These are phyloP conservation scores for Candida loeiensis DNA, from an alignment of 805 yeast genomes.

Conservation along the genomic window DNA sequence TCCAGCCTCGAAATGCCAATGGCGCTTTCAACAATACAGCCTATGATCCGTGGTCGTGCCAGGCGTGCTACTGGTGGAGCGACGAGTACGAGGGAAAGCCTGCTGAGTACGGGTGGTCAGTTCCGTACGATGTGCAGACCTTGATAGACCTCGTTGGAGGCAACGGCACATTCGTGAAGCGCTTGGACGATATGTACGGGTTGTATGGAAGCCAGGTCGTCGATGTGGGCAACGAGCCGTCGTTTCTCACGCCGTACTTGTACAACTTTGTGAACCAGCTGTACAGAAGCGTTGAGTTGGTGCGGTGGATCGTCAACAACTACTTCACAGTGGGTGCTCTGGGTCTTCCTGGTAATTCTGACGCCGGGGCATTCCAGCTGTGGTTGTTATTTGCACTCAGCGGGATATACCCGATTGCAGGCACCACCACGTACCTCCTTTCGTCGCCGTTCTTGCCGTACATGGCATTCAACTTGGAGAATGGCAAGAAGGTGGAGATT, in stretches of 20 bases:
- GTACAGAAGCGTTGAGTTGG: slow-evolving; percentile 25
- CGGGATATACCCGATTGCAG: slow-evolving; percentile 35
- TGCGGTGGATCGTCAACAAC: slow-evolving; percentile 24
- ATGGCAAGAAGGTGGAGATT: slow-evolving; percentile 21
- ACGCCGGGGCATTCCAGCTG: slow-evolving; percentile 38
- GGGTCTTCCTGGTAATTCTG: slow-evolving; percentile 38
- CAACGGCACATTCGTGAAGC: slow-evolving; percentile 19
- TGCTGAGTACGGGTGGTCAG: slow-evolving; percentile 35
- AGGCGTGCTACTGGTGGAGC: slow-evolving; percentile 32
- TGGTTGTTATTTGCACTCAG: slow-evolving; percentile 32
- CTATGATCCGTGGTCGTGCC: slow-evolving; percentile 31
- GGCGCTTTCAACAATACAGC: slow-evolving; percentile 23
- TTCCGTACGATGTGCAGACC: slow-evolving; percentile 30
- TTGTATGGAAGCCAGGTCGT: slow-evolving; percentile 25
- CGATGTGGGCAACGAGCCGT: slow-evolving; percentile 37
- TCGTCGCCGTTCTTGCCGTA: slow-evolving; percentile 27
- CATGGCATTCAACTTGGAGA: slow-evolving; percentile 20
- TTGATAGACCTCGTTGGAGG: slow-evolving; percentile 25
- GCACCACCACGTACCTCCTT: slow-evolving; percentile 31
- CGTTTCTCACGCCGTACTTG: slow-evolving; percentile 32
- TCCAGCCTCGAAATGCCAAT: slow-evolving; percentile 29
- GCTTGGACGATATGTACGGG: slow-evolving; percentile 35
- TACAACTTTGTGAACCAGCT: slow-evolving; percentile 29
- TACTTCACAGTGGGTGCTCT: slow-evolving; percentile 22
- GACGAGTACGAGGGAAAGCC: slow-evolving; percentile 33